Evolutionary conservation across 2,329 filamentous ascomycete genomes (phyloP).

Genomic region (Diaporthe capsici): DNA sequence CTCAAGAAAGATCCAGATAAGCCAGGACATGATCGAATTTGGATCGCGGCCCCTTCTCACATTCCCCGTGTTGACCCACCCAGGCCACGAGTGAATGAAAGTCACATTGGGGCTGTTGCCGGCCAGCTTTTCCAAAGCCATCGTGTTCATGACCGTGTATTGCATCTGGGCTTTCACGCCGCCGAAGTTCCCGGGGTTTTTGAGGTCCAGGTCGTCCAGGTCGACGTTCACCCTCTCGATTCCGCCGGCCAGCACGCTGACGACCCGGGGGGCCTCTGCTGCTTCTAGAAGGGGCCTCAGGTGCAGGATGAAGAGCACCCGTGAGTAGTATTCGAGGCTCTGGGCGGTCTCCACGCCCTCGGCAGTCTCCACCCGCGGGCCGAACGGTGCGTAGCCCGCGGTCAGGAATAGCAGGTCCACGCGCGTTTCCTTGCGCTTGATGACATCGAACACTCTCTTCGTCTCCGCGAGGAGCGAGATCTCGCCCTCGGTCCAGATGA

Average conservation of each 20-base stretch:
- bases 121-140: slow-evolving; percentile 51
- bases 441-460: slow-evolving; percentile 54
- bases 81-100: slow-evolving; percentile 55
- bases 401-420: slow-evolving; percentile 61
- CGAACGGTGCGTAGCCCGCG: slow-evolving; percentile 60
- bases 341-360: slow-evolving; percentile 60
- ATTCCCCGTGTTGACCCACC: slow-evolving; percentile 54
- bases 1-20: slow-evolving; percentile 51
- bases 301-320: slow-evolving; percentile 56
- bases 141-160: slow-evolving; percentile 50
- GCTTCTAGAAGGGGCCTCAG: slow-evolving; percentile 57
- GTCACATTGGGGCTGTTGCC: slow-evolving; percentile 49
- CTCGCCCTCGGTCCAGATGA: slow-evolving; percentile 57
- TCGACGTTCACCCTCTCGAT: slow-evolving; percentile 48
- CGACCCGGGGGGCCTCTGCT: slow-evolving; percentile 50
- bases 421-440: slow-evolving; percentile 54
- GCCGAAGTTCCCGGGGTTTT: slow-evolving; percentile 50
- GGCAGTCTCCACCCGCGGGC: slow-evolving; percentile 52
- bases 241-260: slow-evolving; percentile 54
- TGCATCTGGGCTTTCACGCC: slow-evolving; percentile 51
- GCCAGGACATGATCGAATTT: slow-evolving; percentile 48
- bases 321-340: slow-evolving; percentile 58
- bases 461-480: slow-evolving; percentile 58
- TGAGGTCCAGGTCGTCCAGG: slow-evolving; percentile 53
- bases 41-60: slow-evolving; percentile 47